Percentiles rank a stretch among this genome's conserved stretches.
phyloP scores from a whole-genome alignment of 805 yeast genomes.

The Wickerhamomyces xylosicus region DNA sequence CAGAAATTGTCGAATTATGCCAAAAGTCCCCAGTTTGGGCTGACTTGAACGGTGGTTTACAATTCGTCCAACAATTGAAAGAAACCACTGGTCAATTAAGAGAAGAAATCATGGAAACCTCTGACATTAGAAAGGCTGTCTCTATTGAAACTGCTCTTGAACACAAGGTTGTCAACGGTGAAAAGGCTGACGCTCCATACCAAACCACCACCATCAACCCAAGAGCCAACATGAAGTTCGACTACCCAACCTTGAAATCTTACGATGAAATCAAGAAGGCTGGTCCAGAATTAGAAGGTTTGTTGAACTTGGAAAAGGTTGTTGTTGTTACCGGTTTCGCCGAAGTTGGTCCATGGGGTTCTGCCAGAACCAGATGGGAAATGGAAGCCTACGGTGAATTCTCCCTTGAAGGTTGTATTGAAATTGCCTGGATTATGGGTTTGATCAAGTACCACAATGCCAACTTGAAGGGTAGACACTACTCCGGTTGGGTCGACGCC shows the following conservation, averaged over 20 bases:
- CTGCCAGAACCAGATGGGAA: constrained; percentile 98
- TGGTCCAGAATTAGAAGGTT: constrained; percentile 74
- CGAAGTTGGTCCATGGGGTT: constrained; percentile 99
- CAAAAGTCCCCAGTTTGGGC: constrained; percentile 95
- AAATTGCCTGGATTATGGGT: constrained; percentile 99
- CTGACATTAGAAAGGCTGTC: constrained; percentile 93
- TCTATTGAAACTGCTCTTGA: constrained; percentile 89
- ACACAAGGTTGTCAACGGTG: constrained; percentile 73
- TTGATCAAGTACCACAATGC: constrained; percentile 93
- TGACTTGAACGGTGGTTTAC: constrained; percentile 98
- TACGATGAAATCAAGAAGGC: constrained; percentile 60
- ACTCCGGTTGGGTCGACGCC: constrained; percentile 96
- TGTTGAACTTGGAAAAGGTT: constrained; percentile 85
- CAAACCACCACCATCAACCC: constrained; percentile 73
- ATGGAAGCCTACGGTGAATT: constrained; percentile 95
- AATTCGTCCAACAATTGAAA: constrained; percentile 84
- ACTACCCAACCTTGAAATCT: constrained; percentile 81
- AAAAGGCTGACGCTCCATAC: constrained; percentile 78
- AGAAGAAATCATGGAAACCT: constrained; percentile 59
- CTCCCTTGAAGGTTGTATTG: constrained; percentile 95
- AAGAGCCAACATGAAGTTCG: constrained; percentile 88
- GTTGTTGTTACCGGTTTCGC: constrained; percentile 96
- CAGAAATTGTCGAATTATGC: constrained; percentile 74
- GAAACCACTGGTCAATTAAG: constrained; percentile 77
- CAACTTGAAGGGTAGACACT: constrained; percentile 77